phyloP scores from a whole-genome alignment of 2,329 filamentous ascomycete species.

The Byssochlamys sp. region DNA sequence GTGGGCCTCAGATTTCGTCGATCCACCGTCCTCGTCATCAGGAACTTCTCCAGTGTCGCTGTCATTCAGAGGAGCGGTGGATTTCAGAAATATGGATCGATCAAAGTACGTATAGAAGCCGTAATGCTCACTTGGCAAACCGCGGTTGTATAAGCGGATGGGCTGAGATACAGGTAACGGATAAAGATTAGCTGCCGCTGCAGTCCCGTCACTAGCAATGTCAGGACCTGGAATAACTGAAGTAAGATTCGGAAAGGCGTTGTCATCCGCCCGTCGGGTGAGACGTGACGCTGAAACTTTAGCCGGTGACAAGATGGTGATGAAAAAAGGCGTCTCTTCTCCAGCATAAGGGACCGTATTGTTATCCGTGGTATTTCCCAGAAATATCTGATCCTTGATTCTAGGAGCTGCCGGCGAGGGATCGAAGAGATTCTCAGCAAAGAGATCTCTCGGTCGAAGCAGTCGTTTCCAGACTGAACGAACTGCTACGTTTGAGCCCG shows the following conservation, averaged over 20 bases:
- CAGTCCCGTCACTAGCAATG: constrained; percentile 59
- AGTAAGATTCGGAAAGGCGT: constrained; percentile 38
- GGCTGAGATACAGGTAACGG: constrained; percentile 63
- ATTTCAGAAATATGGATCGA: constrained; percentile 72
- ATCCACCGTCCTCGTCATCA: constrained; percentile 44
- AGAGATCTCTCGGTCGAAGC: constrained; percentile 18
- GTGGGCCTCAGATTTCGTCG: constrained; percentile 35
- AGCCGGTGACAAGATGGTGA: constrained; percentile 53
- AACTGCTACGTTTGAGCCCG: constrained; percentile 23
- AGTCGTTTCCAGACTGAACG: constrained; percentile 19
- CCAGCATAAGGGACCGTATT: constrained; percentile 64
- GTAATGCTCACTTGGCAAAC: constrained; percentile 72
- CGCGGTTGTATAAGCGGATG: constrained; percentile 74
- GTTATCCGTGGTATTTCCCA: constrained; percentile 77
- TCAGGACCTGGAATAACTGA: constrained; percentile 54
- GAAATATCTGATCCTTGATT: constrained; percentile 63
- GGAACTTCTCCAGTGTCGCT: constrained; percentile 29
- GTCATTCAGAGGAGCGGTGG: constrained; percentile 40
- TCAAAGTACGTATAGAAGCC: constrained; percentile 90
- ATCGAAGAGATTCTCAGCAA: constrained; percentile 22
- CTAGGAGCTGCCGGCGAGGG: constrained; percentile 40
- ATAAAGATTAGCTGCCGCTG: constrained; percentile 61
- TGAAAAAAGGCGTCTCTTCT: constrained; percentile 80
- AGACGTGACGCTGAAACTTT: constrained; percentile 32
- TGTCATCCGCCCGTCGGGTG: constrained; percentile 24